Evolutionary conservation across 805 yeast species (phyloP).

Genomic region (Danielozyma ontarioensis): DNA sequence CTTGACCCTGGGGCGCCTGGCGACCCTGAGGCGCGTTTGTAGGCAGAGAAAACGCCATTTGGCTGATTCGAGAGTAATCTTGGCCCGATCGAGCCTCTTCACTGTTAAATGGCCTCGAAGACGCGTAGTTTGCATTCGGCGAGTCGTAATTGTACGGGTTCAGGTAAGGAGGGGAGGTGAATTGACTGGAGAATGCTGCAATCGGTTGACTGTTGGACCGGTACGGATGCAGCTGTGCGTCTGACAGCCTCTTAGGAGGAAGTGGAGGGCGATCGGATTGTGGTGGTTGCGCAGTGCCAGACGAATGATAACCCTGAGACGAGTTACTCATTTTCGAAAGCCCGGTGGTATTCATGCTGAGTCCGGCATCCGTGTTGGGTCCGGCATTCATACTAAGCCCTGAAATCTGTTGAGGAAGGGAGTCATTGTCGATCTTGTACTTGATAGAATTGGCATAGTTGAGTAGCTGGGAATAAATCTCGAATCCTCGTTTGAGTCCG

Average conservation of each 20-base stretch:
- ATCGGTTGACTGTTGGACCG: too few relatives aligned
- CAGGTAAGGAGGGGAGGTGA: too few relatives aligned
- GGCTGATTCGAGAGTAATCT: too few relatives aligned
- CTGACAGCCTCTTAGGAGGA: too few relatives aligned
- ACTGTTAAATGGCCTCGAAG: not conserved
- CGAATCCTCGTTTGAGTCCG: slow-evolving; percentile 58
- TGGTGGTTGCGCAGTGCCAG: too few relatives aligned
- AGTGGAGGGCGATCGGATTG: too few relatives aligned
- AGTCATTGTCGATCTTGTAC: not conserved
- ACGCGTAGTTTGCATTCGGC: not conserved
- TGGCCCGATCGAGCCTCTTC: too few relatives aligned
- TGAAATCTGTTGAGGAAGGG: not conserved
- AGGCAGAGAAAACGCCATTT: too few relatives aligned
- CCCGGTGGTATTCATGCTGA: too few relatives aligned
- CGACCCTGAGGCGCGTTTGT: not conserved
- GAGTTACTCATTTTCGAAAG: too few relatives aligned
- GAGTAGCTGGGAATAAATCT: slow-evolving; percentile 54
- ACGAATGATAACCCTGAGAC: not conserved
- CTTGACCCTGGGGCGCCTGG: not conserved
- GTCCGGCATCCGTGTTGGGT: too few relatives aligned
- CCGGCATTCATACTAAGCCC: not conserved
- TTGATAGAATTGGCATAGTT: slow-evolving; percentile 18
- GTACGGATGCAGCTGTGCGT: not conserved
- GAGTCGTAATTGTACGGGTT: not conserved
- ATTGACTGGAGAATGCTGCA: too few relatives aligned